Conservation (phyloP, 2,329 filamentous ascomycete genomes). For the Colletotrichum sp. region DNA sequence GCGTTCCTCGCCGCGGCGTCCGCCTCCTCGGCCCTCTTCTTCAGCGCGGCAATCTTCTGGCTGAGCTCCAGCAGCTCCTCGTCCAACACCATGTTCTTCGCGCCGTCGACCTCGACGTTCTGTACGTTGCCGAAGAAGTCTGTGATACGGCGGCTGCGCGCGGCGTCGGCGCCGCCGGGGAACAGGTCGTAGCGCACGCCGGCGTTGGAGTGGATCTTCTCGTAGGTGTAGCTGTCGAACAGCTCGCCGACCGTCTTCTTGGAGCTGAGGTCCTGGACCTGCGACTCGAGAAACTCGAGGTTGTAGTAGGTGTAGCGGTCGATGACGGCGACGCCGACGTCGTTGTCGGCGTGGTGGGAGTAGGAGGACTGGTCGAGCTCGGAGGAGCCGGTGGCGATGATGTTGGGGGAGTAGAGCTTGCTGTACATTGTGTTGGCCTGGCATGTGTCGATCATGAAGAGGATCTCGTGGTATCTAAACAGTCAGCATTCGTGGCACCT, state of each 20-base stretch:
- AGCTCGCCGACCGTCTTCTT: slow-evolving; percentile 92
- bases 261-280: slow-evolving; percentile 83
- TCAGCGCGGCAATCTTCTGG: slow-evolving; percentile 64
- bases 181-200: slow-evolving; percentile 97
- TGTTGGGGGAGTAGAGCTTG: slow-evolving; percentile 97
- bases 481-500: background rate
- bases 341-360: slow-evolving; percentile 96
- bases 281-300: slow-evolving; percentile 91
- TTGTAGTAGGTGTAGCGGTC: slow-evolving; percentile 99
- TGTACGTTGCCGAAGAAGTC: slow-evolving; percentile 99
- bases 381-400: slow-evolving; percentile 95
- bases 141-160: slow-evolving; percentile 81
- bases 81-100: slow-evolving; percentile 62
- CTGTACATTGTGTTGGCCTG: slow-evolving; percentile 99
- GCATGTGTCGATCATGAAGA: slow-evolving; percentile 99
- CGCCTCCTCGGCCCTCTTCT: slow-evolving; percentile 52
- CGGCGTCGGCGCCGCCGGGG: slow-evolving; percentile 78
- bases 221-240: slow-evolving; percentile 94
- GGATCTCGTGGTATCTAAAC: slow-evolving; percentile 85
- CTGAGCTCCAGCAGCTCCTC: slow-evolving; percentile 83
- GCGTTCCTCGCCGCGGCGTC: slow-evolving; percentile 34
- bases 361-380: slow-evolving; percentile 97
- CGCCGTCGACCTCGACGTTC: slow-evolving; percentile 85
- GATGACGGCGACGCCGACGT: slow-evolving; percentile 97
- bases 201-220: slow-evolving; percentile 92